Evolutionary conservation across 257 asterid genomes (phyloP), one percentile per base, ranked within the genome.

Genomic region (Ehretia macrophylla): DNA sequence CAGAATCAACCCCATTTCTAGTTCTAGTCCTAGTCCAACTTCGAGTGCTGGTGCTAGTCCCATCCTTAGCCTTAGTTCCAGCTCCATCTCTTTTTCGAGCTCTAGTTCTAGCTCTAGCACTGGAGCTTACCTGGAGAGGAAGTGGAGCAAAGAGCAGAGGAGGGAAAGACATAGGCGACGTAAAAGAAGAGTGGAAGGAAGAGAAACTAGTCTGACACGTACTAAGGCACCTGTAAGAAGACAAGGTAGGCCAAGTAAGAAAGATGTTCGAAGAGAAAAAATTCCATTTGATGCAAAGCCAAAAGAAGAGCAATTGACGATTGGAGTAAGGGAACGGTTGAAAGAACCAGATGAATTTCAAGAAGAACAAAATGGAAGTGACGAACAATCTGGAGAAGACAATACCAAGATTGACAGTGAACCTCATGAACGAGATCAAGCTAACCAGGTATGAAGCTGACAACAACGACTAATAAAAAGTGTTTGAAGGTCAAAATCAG

Each of bases 91-190:
- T 8, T 40, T 14, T 50, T 40, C 55, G 0, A 46, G 55, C 27
- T 70, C 70, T 56, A 66, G 65, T 61, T 67, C 71, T 18, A 44
- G 78, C 47, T 70, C 65, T n/a, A 58, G 72, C 66, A 59, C 76
- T 60, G 51, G 74, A 54, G 56, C 32, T 55, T 40, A 16, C 18
- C 55, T 0, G 11, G 37, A 49, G 55, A 11, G 17, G 76, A 60
- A 69, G 44, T 39, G 21, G 20, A 19, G n/a, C 57, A 68, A 44
- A 50, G 49, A 45, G 5, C 11, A 3, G n/a, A 39, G 21, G 60
- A 44, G 46, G 37, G 65, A 55, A 38, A 44, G 1, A 55, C 17
- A 56, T 52, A 55, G 0, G 18, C 23, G 5, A 14, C 14, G 38
- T 38, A 32, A 54, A 60, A 56, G 57, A 35, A 56, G 62, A 11